A percentile compares a stretch with the other conserved stretches of the same genome.
These are phyloP conservation scores for Arthrobotrys conoides DNA, from an alignment of 2,329 filamentous ascomycete species.

Conservation along the genomic window DNA sequence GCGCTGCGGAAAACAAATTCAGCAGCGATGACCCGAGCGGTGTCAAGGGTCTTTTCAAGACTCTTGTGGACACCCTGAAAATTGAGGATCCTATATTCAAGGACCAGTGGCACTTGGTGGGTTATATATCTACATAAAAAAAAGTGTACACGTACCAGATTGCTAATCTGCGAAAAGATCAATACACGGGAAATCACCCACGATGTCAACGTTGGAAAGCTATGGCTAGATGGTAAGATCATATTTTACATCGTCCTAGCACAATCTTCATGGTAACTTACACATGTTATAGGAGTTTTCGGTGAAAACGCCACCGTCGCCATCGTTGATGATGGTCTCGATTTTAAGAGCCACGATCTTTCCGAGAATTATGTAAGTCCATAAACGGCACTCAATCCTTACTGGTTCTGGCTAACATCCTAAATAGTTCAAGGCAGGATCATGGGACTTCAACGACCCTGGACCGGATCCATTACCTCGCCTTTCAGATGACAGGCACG, in stretches of 20 bases:
- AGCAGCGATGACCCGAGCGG: constrained; percentile 13
- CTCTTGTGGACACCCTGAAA: constrained; percentile 75
- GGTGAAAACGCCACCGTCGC: constrained; percentile 90
- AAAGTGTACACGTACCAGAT: background rate
- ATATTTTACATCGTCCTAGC: background rate
- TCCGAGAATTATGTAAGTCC: constrained; percentile 78
- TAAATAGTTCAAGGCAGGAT: constrained; percentile 83
- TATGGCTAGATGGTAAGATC: constrained; percentile 83
- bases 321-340: constrained; percentile 94
- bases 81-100: constrained; percentile 92
- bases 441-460: constrained; percentile 95
- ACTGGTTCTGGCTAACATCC: constrained; percentile 27
- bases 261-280: background rate
- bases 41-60: constrained; percentile 36
- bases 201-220: constrained; percentile 94
- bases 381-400: background rate
- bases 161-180: constrained; percentile 68
- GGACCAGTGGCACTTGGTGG: constrained; percentile 89
- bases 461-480: constrained; percentile 82
- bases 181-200: constrained; percentile 86
- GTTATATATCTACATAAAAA: background rate
- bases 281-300: constrained; percentile 73
- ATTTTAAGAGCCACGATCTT: constrained; percentile 94
- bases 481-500: constrained; percentile 88
- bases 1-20: constrained; percentile 37